Percentiles rank a stretch among this genome's conserved stretches.
Evolutionary conservation across 495 filamentous ascomycete genomes (phyloP).

Genomic region (Penicillium canescens): DNA sequence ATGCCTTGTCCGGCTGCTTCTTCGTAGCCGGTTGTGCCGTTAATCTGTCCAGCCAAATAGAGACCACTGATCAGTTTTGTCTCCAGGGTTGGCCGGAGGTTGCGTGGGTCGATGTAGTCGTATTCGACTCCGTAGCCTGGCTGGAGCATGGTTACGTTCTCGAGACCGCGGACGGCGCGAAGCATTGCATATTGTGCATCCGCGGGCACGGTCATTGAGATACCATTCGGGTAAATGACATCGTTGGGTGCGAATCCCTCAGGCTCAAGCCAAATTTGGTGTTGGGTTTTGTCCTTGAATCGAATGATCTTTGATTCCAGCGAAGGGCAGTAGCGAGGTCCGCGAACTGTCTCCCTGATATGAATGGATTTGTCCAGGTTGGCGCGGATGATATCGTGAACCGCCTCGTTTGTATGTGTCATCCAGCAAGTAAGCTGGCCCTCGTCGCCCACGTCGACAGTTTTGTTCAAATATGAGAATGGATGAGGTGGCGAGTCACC

Average conservation of each 20-base stretch:
- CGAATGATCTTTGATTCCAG: conserved; percentile 93
- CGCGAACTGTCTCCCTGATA: conserved; percentile 92
- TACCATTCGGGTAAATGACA: conserved; percentile 93
- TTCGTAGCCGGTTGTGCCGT: conserved; percentile 97
- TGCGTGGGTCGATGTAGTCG: conserved; percentile 95
- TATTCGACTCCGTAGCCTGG: conserved; percentile 98
- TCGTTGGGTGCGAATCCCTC: conserved; percentile 87
- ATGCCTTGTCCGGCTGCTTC: conserved; percentile 94
- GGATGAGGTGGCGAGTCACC: conserved; percentile 87
- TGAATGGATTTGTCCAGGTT: conserved; percentile 94
- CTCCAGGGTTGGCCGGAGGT: conserved; percentile 81
- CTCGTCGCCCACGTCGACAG: conserved; percentile 67
- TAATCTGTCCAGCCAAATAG: conserved; percentile 95
- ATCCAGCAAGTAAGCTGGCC: conserved; percentile 77
- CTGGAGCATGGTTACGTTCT: conserved; percentile 91
- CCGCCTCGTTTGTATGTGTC: conserved; percentile 78
- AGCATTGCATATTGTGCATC: conserved; percentile 83
- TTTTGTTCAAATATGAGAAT: conserved; percentile 86
- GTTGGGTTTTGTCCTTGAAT: conserved; percentile 73
- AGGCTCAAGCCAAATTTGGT: conserved; percentile 95
- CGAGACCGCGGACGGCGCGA: conserved; percentile 80
- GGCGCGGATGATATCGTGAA: conserved; percentile 80
- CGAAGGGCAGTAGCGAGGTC: conserved; percentile 93
- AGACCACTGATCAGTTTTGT: conserved; percentile 89
- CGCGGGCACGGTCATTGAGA: conserved; percentile 93